Conservation (phyloP, 2,329 filamentous ascomycete species). For the Macrophomina phaseolina region DNA sequence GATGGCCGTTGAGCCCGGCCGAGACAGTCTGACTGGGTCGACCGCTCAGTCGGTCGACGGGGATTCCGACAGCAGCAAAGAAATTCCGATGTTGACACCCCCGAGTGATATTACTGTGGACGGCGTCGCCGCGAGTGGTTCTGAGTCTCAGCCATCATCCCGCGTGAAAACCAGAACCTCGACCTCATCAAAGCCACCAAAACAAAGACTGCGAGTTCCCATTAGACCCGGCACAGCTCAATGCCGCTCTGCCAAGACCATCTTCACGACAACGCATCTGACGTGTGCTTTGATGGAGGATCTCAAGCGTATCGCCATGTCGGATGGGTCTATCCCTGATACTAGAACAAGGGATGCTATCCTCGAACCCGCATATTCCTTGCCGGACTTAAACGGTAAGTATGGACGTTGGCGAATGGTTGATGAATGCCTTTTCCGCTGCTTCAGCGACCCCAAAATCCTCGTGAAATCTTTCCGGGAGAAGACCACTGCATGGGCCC, state of each 20-base stretch:
- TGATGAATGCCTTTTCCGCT: slow-evolving; percentile 15
- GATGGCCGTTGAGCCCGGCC: neutral
- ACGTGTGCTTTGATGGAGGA: slow-evolving; percentile 38
- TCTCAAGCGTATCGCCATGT: slow-evolving; percentile 35
- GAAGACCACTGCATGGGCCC: slow-evolving; percentile 4
- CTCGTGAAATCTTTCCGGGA: slow-evolving; percentile 21
- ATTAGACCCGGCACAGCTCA: neutral
- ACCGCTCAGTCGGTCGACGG: slow-evolving; percentile 1
- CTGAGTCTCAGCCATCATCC: neutral
- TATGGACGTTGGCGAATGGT: slow-evolving; percentile 11
- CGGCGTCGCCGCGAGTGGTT: neutral
- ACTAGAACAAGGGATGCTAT: slow-evolving; percentile 19
- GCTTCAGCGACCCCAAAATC: slow-evolving; percentile 17
- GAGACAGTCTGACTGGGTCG: slow-evolving; percentile 2
- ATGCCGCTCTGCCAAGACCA: neutral
- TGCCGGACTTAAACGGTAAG: neutral
- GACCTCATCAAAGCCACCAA: neutral
- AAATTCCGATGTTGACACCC: neutral
- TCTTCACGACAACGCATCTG: slow-evolving; percentile 33
- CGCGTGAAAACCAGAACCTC: neutral
- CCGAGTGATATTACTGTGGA: neutral
- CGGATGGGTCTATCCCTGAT: slow-evolving; percentile 18
- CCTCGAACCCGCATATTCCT: neutral
- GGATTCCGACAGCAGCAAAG: slow-evolving; percentile 7
- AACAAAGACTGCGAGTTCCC: neutral